Evolutionary conservation across 352 stramenopile species (phyloP).

Genomic region (Phytophthora colocasiae): DNA sequence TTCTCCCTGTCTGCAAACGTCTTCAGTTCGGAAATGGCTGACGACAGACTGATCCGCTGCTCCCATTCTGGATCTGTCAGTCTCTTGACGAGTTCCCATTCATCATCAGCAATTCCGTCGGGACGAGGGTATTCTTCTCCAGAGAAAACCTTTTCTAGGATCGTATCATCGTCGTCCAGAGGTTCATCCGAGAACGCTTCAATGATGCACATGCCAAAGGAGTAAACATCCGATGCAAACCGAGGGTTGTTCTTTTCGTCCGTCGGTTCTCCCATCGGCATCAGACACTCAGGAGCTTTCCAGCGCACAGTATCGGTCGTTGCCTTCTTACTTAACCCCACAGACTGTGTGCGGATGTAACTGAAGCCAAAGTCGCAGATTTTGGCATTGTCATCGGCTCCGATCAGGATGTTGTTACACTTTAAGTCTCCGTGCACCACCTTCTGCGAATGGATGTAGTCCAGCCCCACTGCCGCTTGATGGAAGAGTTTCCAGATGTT

Average conservation of each 20-base stretch:
- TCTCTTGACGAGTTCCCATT: conserved; percentile 31
- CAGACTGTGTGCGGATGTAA: conserved; percentile 41
- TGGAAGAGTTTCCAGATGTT: conserved; percentile 41
- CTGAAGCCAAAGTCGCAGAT: conserved; percentile 53
- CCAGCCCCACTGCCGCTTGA: conserved; percentile 54
- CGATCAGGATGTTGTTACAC: conserved; percentile 84
- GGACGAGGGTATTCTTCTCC: conserved; percentile 24
- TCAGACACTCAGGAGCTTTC: conserved; percentile 47
- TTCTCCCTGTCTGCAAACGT: conserved; percentile 28
- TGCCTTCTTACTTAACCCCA: conserved; percentile 36
- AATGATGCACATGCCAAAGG: conserved; percentile 51
- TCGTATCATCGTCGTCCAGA: conserved; percentile 34
- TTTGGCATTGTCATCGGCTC: conserved; percentile 39
- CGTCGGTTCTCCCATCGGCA: conserved; percentile 14
- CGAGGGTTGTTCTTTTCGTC: conserved; percentile 30
- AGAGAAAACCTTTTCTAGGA: conserved; percentile 32
- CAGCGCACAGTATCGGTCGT: conserved; percentile 37
- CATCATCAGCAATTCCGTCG: conserved; percentile 27
- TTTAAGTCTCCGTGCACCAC: conserved; percentile 91
- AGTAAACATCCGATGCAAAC: conserved; percentile 53
- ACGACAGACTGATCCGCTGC: conserved; percentile 19
- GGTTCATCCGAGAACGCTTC: conserved; percentile 39
- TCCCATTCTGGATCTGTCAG: conserved; percentile 29
- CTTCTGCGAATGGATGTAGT: conserved; percentile 71
- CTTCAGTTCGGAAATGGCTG: conserved; percentile 24